A percentile compares a stretch with the other conserved stretches of the same genome.
Conservation (phyloP, 176 grass and related monocot species). For the Triticum timopheevii region DNA sequence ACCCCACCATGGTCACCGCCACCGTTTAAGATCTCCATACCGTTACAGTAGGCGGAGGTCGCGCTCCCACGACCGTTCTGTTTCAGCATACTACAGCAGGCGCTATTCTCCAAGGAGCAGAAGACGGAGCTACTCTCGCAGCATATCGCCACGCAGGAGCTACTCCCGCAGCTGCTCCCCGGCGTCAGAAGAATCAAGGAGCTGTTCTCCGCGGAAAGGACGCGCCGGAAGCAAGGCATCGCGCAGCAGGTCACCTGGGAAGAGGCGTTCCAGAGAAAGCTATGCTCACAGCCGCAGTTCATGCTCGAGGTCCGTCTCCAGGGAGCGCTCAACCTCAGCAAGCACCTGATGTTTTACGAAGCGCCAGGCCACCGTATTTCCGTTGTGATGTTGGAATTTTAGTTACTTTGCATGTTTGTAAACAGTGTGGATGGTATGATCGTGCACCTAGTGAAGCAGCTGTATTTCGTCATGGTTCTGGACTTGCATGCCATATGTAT, state of each 20-base stretch:
- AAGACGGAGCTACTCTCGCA: constrained; percentile 37
- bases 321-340: constrained; percentile 13
- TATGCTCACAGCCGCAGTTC: constrained; percentile 61
- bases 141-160: constrained; percentile 32
- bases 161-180: constrained; percentile 38
- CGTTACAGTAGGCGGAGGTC: constrained; percentile 29
- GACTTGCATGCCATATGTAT: too few relatives aligned
- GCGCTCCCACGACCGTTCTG: constrained; percentile 23
- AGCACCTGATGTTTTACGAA: background rate
- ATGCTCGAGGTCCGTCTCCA: constrained; percentile 37
- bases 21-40: constrained; percentile 26
- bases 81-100: constrained; percentile 40
- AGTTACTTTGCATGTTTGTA: background rate
- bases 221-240: background rate
- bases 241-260: constrained; percentile 17
- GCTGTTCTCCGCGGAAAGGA: constrained; percentile 28
- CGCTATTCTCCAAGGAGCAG: constrained; percentile 9
- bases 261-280: constrained; percentile 58
- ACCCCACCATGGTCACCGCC: background rate
- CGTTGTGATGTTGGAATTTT: background rate
- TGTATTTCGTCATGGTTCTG: background rate
- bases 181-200: constrained; percentile 1
- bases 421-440: background rate
- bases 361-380: background rate
- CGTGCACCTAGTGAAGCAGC: background rate